These are phyloP conservation scores for Jackrogersella multiformis DNA, from an alignment of 495 filamentous ascomycete genomes.

Conservation along the genomic window DNA sequence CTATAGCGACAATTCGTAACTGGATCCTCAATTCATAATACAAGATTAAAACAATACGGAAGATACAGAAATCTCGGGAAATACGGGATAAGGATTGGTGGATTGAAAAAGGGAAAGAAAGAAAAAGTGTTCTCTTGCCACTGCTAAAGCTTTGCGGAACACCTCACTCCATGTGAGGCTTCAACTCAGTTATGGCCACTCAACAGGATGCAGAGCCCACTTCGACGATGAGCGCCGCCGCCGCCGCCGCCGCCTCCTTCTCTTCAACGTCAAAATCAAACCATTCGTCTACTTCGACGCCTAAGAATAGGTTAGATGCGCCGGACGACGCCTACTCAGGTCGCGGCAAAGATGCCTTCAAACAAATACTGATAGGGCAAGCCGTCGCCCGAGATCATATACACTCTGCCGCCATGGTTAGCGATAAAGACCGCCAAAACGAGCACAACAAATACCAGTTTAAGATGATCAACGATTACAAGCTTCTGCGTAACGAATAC, in stretches of 20 bases:
- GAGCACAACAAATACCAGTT: slow-evolving; percentile 52
- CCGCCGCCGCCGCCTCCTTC: slow-evolving; percentile 25
- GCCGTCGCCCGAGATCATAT: slow-evolving; percentile 80
- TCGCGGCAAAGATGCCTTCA: slow-evolving; percentile 58
- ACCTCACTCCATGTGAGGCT: slow-evolving; percentile 30
- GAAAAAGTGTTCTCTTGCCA: slow-evolving; percentile 10
- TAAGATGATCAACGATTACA: slow-evolving; percentile 59
- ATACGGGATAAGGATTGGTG: not conserved
- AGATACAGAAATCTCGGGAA: too few relatives aligned
- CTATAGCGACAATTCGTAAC: slow-evolving; percentile 29
- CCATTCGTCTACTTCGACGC: slow-evolving; percentile 45
- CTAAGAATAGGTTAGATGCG: slow-evolving; percentile 44
- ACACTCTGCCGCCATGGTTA: slow-evolving; percentile 69
- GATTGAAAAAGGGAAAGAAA: too few relatives aligned
- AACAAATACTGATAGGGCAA: slow-evolving; percentile 74
- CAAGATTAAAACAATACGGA: slow-evolving; percentile 2
- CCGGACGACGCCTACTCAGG: slow-evolving; percentile 44
- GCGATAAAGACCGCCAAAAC: slow-evolving; percentile 52
- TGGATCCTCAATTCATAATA: slow-evolving; percentile 11
- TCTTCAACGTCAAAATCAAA: slow-evolving; percentile 43
- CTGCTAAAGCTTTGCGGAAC: slow-evolving; percentile 13
- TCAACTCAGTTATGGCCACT: slow-evolving; percentile 37
- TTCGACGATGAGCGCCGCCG: slow-evolving; percentile 28
- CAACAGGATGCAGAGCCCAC: slow-evolving; percentile 44
- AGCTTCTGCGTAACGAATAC: slow-evolving; percentile 58